Evolutionary conservation across 139 green algal species (phyloP).

Genomic region (Ulvella scutata): DNA sequence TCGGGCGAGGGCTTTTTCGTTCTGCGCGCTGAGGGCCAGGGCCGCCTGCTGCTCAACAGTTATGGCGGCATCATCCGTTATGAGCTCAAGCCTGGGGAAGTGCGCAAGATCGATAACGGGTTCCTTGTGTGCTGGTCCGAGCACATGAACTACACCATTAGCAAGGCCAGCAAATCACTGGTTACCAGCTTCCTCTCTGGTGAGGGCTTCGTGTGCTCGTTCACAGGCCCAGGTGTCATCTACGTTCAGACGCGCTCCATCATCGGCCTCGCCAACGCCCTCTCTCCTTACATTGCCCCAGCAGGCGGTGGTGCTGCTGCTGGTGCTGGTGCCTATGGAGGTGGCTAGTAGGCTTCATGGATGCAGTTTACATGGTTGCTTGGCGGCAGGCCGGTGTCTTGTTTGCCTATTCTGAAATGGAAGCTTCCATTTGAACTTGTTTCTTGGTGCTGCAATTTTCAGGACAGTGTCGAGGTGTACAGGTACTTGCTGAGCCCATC

Average conservation of each 20-base stretch:
- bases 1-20: conserved; percentile 22
- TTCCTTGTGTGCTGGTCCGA: conserved; percentile 18
- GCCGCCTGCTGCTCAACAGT: conserved; percentile 17
- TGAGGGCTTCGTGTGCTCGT: conserved; percentile 13
- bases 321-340: neutral
- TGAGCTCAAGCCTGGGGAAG: conserved; percentile 19
- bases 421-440: too few species aligned
- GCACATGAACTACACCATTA: conserved; percentile 16
- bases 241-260: conserved; percentile 22
- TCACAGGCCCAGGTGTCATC: conserved; percentile 15
- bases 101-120: conserved; percentile 13
- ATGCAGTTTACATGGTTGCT: too few species aligned
- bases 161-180: conserved; percentile 5
- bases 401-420: too few species aligned
- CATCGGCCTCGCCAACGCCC: conserved; percentile 8
- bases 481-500: too few species aligned
- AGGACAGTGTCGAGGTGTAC: too few species aligned
- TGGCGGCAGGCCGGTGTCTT: too few species aligned
- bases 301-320: neutral
- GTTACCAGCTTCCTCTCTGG: conserved; percentile 9
- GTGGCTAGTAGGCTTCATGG: too few species aligned
- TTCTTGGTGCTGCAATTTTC: too few species aligned
- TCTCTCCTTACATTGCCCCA: conserved; percentile 10
- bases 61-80: conserved; percentile 22
- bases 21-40: conserved; percentile 10